Base-by-base conservation (phyloP, 225 moss, liverwort and hornwort genomes). In the Pseudisothecium myosuroides region DNA sequence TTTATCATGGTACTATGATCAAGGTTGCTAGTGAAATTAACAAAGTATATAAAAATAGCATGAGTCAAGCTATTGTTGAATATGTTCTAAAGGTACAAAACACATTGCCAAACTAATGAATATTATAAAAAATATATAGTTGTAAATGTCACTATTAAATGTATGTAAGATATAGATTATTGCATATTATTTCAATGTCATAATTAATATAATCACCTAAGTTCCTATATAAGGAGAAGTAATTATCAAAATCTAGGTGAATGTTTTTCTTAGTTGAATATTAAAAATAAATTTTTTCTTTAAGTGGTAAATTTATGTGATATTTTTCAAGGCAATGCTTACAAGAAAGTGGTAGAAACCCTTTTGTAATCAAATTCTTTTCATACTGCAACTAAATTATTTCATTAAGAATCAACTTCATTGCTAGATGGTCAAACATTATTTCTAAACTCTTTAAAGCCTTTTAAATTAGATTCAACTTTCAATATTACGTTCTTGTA, bases 41-140 rank as follows among this genome's bases (percentile, higher is more conserved):
- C 66, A 79, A 92, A 79, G 92, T 95, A 6, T 98, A 97, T 78
- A 91, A 95, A 39, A 84, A 93, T 82, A 95, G 95, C 90, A 97
- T 98, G 98, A 88, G 97, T 14, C 92, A 95, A 90, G 91, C 95
- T 39, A 96, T 98, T 88, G 88, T 96, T 56, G 92, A 97, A 79
- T 98, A 98, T 37, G 74, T 97, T 71, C 36, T 97, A 47, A 88
- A 94, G 98, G 98, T 91, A 71, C 11, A 73, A 59, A 61, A 85
- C 1, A 3, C 11, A 13, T n/a, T 39, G 5, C 6, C 11, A 17
- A 8, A 21, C 5, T 31, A 41, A 26, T 34, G 8, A 13, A 65
- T 73, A 32, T 23, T 32, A 1, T 55, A 43, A 7, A 54, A 24
- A 2, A 64, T 12, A 19, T 43, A 43, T 36, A 75, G 1, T 39